Conservation (phyloP, 306 rosid genomes). For the Inga oerstediana region DNA sequence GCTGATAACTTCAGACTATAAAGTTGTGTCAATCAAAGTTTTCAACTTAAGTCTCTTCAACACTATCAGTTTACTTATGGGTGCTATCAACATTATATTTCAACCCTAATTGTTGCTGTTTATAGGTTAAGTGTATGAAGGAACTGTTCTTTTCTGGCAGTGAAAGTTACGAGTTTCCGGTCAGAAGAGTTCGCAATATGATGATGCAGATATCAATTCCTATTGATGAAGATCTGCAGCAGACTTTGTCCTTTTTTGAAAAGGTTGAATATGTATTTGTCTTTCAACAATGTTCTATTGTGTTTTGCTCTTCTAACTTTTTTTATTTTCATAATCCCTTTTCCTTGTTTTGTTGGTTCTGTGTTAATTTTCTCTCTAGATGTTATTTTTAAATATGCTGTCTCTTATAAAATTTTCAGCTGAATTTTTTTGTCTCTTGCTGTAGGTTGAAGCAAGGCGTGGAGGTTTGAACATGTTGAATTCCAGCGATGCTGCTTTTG, state of each 20-base stretch:
- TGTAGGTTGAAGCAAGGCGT: constrained; percentile 77
- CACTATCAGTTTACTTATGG: neutral
- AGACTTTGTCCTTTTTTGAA: constrained; percentile 76
- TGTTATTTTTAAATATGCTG: neutral
- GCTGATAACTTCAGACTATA: neutral
- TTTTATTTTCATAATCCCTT: neutral
- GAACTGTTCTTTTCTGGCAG: constrained; percentile 62
- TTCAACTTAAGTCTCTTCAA: neutral
- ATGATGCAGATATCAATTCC: constrained; percentile 75
- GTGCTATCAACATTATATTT: neutral
- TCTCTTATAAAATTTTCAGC: neutral
- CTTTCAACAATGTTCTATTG: constrained; percentile 3
- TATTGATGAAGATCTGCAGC: constrained; percentile 78
- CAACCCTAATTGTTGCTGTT: neutral
- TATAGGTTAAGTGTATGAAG: constrained; percentile 75
- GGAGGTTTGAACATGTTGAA: constrained; percentile 73
- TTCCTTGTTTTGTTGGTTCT: neutral
- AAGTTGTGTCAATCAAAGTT: neutral
- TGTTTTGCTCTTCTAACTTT: neutral
- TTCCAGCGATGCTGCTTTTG: constrained; percentile 53
- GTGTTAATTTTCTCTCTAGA: constrained; percentile 1
- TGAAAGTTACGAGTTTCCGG: constrained; percentile 37
- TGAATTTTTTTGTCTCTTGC: constrained; percentile 27
- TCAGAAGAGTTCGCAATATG: constrained; percentile 64
- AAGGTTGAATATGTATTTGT: constrained; percentile 48